Conservation (phyloP, 768 basidiomycete species). For the Mycena rebaudengoi region DNA sequence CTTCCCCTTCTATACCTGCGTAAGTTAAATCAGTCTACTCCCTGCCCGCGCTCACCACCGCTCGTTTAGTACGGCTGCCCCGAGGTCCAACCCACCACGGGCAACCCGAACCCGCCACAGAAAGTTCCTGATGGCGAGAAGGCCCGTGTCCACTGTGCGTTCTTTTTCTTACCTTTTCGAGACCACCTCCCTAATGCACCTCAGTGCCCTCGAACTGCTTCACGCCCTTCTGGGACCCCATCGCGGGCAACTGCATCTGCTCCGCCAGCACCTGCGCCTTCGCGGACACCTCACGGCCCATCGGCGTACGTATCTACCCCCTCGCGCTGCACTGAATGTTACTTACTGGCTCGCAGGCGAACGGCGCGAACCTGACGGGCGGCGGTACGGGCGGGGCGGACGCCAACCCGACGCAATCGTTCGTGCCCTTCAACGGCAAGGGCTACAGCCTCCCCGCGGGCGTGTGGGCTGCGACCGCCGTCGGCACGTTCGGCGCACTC, state of each 20-base stretch:
- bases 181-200: not conserved
- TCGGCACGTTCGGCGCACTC: conserved; percentile 21
- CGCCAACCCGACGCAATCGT: conserved; percentile 42
- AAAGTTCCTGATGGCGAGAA: conserved; percentile 45
- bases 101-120: not conserved
- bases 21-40: too few relatives aligned
- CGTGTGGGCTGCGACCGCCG: conserved; percentile 13
- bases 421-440: conserved; percentile 57
- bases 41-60: too few relatives aligned
- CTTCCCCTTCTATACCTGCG: not conserved
- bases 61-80: too few relatives aligned
- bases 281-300: conserved; percentile 66
- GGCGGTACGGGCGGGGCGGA: conserved; percentile 50
- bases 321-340: not conserved
- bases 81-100: not conserved
- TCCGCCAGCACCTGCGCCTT: conserved; percentile 64
- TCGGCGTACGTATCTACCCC: conserved; percentile 58
- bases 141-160: conserved; percentile 64
- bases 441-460: conserved; percentile 5
- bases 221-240: conserved; percentile 84
- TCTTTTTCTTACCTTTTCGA: not conserved
- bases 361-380: conserved; percentile 74
- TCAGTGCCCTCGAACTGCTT: conserved; percentile 79
- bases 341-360: conserved; percentile 51
- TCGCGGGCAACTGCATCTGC: conserved; percentile 71